Percentiles rank a stretch among this genome's conserved stretches.
phyloP scores from a whole-genome alignment of 2,329 filamentous ascomycete species.

The Chlorencoelia australis region DNA sequence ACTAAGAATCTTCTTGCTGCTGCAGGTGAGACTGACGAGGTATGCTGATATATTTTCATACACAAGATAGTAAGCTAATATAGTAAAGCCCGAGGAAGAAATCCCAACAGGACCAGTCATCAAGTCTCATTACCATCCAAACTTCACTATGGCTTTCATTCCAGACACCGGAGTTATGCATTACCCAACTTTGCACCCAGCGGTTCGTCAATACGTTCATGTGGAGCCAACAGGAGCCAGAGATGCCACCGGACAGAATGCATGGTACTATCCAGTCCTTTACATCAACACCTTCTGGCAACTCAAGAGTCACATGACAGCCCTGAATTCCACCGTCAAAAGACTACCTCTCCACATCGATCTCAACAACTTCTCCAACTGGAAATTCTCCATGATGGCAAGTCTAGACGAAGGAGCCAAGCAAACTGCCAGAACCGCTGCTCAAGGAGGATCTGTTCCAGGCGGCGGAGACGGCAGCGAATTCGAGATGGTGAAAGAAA shows the following conservation, averaged over 20 bases:
- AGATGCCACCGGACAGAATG: constrained; percentile 75
- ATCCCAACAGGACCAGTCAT: constrained; percentile 56
- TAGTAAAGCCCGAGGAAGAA: constrained; percentile 36
- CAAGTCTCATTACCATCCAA: constrained; percentile 87
- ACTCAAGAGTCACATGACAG: constrained; percentile 78
- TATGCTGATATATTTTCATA: constrained; percentile 22
- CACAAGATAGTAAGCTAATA: constrained; percentile 33
- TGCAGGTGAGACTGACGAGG: constrained; percentile 39
- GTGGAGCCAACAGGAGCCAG: constrained; percentile 73
- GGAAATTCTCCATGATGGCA: constrained; percentile 83
- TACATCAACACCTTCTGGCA: constrained; percentile 98
- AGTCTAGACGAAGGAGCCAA: constrained; percentile 83
- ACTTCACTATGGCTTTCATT: constrained; percentile 81
- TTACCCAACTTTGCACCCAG: constrained; percentile 59
- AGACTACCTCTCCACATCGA: constrained; percentile 74
- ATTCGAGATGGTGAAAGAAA: constrained; percentile 94
- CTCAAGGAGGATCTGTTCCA: constrained; percentile 42
- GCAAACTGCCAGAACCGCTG: constrained; percentile 68
- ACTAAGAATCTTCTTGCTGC: constrained; percentile 69
- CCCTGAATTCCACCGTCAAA: constrained; percentile 82
- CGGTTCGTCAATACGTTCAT: constrained; percentile 65
- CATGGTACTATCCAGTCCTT: constrained; percentile 87
- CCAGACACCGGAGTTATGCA: constrained; percentile 65
- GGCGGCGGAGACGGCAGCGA: constrained; percentile 82
- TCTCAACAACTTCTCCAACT: constrained; percentile 69